Base-by-base conservation (phyloP, 2,329 filamentous ascomycete genomes). In the Hypoxylon sp. region DNA sequence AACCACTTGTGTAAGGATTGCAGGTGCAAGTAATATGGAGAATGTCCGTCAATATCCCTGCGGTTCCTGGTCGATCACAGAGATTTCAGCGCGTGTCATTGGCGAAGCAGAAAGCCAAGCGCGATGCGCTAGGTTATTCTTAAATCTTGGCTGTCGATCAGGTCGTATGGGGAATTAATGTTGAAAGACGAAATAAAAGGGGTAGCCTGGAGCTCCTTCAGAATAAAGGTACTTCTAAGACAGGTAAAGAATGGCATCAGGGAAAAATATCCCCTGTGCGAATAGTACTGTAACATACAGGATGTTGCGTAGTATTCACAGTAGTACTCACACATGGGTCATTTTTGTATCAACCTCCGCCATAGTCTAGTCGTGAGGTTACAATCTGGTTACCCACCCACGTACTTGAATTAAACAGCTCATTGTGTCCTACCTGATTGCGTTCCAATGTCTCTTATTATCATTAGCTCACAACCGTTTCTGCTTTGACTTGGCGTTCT, bases 31-130 rank as follows among this genome's bases (percentile, higher is more conserved):
- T 26, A 26, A 26, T 26, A 68, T 67, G 59, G 61, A 65, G 70
- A 72, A 67, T 69, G 65, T 51, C 64, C 64, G 62, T 69, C 38
- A 62, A 49, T 48, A 68, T 66, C 71, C 72, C 63, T 72, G 70
- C 50, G 50, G 61, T 65, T 61, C 52, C 58, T 67, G 45, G 56
- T 42, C 40, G 64, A 69, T 66, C 64, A 60, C 65, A 70, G 64
- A 50, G 65, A 49, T 57, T 61, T 55, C 11, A 33, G 33, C 22
- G 46, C 45, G 61, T 48, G 57, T 67, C 42, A 72, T 74, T 73
- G 70, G 70, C 45, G 61, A 64, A 62, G 18, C 12, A 32, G 45
- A 56, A 62, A 52, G 64, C 70, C 61, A 66, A 70, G 67, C 61
- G 52, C 55, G 66, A 54, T 65, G 55, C 59, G 55, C 59, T 63